phyloP scores from a whole-genome alignment of 1,284 basidiomycete species.

The Anthracocystis panici-leucophaei region DNA sequence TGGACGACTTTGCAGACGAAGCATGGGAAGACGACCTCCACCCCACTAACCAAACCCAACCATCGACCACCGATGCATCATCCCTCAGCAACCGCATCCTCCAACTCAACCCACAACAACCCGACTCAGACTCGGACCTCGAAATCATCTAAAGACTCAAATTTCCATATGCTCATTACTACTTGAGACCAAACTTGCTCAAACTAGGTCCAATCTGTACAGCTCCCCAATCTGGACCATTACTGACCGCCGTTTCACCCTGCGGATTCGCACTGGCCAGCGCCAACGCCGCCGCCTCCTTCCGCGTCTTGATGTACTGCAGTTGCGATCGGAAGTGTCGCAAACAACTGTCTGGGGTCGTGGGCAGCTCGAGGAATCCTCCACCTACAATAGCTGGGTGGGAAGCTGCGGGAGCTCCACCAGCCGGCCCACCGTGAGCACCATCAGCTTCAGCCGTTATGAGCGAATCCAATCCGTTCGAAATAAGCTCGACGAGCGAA shows the following conservation, averaged over 20 bases:
- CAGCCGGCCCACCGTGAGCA: conserved; percentile 19
- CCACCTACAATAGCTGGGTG: conserved; percentile 63
- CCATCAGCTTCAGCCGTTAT: conserved; percentile 37
- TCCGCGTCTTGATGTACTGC: conserved; percentile 82
- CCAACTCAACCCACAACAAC: conserved; percentile 5
- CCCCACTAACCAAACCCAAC: not conserved
- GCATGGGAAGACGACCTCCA: conserved; percentile 34
- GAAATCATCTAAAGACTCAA: conserved; percentile 33
- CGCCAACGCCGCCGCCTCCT: conserved; percentile 70
- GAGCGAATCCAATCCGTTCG: conserved; percentile 59
- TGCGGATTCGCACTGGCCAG: conserved; percentile 31
- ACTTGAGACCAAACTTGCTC: conserved; percentile 51
- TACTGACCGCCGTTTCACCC: conserved; percentile 19
- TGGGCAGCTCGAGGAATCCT: conserved; percentile 87
- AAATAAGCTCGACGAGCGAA: conserved; percentile 65
- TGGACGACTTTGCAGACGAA: conserved; percentile 33
- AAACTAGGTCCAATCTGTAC: conserved; percentile 53
- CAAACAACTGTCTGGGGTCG: conserved; percentile 89
- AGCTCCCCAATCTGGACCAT: conserved; percentile 61
- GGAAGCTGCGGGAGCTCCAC: conserved; percentile 12
- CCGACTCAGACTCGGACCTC: conserved; percentile 25
- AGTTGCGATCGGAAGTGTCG: conserved; percentile 93
- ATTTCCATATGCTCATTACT: not conserved
- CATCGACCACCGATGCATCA: not conserved
- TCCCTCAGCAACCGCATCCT: conserved; percentile 11